Evolutionary conservation across 2,329 filamentous ascomycete species (phyloP), one percentile per base, ranked within the genome.

Genomic region (Septoria linicola): DNA sequence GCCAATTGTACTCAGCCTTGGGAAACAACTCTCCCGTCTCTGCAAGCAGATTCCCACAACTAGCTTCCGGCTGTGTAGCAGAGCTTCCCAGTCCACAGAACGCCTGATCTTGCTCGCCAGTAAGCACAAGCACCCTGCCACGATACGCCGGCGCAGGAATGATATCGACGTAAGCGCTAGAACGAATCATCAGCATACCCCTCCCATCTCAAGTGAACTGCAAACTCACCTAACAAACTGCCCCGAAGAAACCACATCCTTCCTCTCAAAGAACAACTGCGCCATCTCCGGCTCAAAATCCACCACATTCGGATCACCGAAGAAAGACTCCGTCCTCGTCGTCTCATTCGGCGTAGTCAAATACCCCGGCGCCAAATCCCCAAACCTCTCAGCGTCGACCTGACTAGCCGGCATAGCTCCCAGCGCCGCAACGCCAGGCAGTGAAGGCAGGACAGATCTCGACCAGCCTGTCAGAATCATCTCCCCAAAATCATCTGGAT

Each of bases 381-480:
- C 49, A 40, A 58, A 59, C 21, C 34, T 27, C 8, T 23, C 13
- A 3, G 54, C 8, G 20, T 53, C 43, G 20, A 59, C 51, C n/a
- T 43, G 20, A 27, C 40, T 41, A 2, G 57, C 51, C 20, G 54
- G 51, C 25, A 21, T 39, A 1, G 57, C 42, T 4, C 27, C 35
- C n/a, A 46, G 21, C 2, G 45, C 37, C 7, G 39, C 36, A 2
- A 59, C 52, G 5, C 55, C 57, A 2, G 41, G 46, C 11, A 59
- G 39, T 2, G 49, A 53, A n/a, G 49, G 49, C 7, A 49, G 23
- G 8, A 55, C 42, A 8, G 37, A 40, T 35, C 49, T 53, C 13
- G 49, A 53, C 37, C 44, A 58, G n/a, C 57, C 52, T 10, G 57
- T 59, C 8, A 59, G 42, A 11, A 59, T 49, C 10, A 53, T 42